phyloP scores from a whole-genome alignment of 768 basidiomycete species.

The Cubamyces lactineus region DNA sequence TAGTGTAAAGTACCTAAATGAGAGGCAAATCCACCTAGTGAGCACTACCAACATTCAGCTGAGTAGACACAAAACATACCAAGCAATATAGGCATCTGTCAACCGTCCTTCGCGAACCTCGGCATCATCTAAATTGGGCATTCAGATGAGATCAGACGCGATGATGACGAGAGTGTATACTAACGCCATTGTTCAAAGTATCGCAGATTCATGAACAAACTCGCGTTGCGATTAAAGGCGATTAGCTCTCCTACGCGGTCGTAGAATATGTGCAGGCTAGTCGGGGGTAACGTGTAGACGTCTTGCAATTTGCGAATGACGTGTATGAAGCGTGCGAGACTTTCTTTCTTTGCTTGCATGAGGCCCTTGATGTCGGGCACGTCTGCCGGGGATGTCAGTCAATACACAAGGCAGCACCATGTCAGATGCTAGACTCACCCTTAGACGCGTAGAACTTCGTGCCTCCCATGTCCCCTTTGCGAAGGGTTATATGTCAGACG shows the following conservation, averaged over 20 bases:
- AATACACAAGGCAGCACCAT: background rate
- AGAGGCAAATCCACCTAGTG: background rate
- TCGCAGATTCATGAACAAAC: conserved; percentile 85
- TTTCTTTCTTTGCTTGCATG: conserved; percentile 54
- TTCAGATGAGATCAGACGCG: background rate
- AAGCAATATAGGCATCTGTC: conserved; percentile 76
- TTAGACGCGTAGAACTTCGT: conserved; percentile 66
- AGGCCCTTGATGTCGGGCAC: conserved; percentile 54
- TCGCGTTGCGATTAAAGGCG: conserved; percentile 91
- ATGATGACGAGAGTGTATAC: conserved; percentile 29
- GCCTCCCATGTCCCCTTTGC: conserved; percentile 59
- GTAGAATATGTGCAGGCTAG: conserved; percentile 85
- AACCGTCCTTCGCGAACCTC: conserved; percentile 59
- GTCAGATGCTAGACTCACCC: conserved; percentile 43
- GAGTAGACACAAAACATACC: conserved; percentile 46
- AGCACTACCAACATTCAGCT: background rate
- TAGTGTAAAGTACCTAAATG: conserved; percentile 79
- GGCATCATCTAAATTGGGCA: conserved; percentile 59
- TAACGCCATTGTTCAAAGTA: conserved; percentile 88
- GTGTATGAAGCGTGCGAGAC: conserved; percentile 72
- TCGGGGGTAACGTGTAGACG: conserved; percentile 74
- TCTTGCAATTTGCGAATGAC: conserved; percentile 65
- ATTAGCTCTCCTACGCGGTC: conserved; percentile 81
- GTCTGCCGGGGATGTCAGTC: conserved; percentile 44
- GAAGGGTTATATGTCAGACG: background rate